Conservation (phyloP, 2,329 filamentous ascomycete genomes). For the Alternaria atra region DNA sequence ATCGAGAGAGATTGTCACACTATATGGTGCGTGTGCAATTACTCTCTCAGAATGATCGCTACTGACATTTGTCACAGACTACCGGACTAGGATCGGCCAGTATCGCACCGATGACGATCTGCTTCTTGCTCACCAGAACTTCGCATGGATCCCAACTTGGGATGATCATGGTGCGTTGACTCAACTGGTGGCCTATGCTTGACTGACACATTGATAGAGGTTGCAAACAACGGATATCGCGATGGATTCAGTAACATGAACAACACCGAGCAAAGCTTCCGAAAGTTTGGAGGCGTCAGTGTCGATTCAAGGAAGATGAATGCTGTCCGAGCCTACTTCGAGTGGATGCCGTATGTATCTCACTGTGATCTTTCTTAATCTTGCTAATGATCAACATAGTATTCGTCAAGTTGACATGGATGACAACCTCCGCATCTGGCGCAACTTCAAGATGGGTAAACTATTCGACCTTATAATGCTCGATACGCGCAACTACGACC, state of each 20-base stretch:
- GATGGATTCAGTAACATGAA: conserved; percentile 53
- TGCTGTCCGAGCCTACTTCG: conserved; percentile 56
- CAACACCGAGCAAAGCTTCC: conserved; percentile 56
- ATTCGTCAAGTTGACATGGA: conserved; percentile 56
- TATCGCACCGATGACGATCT: conserved; percentile 55
- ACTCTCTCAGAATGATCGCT: not conserved
- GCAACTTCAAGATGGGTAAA: conserved; percentile 52
- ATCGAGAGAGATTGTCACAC: conserved; percentile 49
- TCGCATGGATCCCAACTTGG: conserved; percentile 56
- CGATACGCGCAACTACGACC: conserved; percentile 54
- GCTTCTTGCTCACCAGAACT: conserved; percentile 51
- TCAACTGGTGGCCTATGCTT: not conserved
- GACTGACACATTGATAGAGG: conserved; percentile 39
- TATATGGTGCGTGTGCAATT: conserved; percentile 41
- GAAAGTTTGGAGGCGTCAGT: conserved; percentile 50
- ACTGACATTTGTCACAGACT: conserved; percentile 38
- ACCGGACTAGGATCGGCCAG: conserved; percentile 52
- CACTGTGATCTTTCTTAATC: conserved; percentile 51
- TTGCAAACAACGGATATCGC: conserved; percentile 55
- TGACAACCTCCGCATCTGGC: conserved; percentile 55
- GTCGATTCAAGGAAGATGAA: conserved; percentile 59
- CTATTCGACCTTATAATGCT: conserved; percentile 55
- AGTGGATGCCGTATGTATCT: conserved; percentile 53
- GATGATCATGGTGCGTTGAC: conserved; percentile 49
- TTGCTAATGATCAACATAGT: conserved; percentile 49